A percentile compares a stretch with the other conserved stretches of the same genome.
phyloP scores from a whole-genome alignment of 2,329 filamentous ascomycete species.

The Dryadomyces quercus-mongolicae region DNA sequence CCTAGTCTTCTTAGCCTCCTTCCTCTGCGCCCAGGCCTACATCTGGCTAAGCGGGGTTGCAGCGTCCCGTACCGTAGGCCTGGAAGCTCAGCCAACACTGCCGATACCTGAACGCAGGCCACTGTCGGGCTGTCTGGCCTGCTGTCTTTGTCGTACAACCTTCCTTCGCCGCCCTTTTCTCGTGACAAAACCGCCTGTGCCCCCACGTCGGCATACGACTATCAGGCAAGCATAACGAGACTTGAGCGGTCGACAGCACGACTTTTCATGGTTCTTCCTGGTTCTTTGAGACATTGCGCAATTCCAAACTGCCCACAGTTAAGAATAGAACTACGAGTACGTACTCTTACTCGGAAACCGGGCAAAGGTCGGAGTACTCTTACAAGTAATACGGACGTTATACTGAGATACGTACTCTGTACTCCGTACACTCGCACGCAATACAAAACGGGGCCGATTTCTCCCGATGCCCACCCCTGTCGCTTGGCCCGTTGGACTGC shows the following conservation, averaged over 20 bases:
- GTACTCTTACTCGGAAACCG: too few relatives aligned
- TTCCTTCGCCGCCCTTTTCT: background rate
- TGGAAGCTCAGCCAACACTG: background rate
- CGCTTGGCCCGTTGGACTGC: background rate
- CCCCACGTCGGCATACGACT: background rate
- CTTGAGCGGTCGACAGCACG: background rate
- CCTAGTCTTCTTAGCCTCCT: background rate
- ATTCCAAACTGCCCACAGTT: too few relatives aligned
- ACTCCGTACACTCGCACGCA: too few relatives aligned
- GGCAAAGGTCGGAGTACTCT: too few relatives aligned
- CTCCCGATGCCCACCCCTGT: background rate
- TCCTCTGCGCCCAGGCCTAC: background rate
- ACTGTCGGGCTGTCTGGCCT: background rate
- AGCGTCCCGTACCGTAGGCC: slow-evolving; percentile 11
- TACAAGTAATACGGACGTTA: too few relatives aligned
- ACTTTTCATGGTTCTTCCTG: background rate
- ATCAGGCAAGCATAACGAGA: background rate
- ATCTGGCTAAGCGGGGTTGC: slow-evolving; percentile 1
- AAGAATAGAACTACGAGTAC: too few relatives aligned
- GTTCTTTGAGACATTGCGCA: background rate
- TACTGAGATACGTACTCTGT: too few relatives aligned
- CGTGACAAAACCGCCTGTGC: background rate
- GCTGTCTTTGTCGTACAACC: background rate
- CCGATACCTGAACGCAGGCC: background rate
- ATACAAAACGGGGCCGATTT: background rate